phyloP scores from a whole-genome alignment of 371 early-diverging fungal species.

The Haplosporangium sp. region DNA sequence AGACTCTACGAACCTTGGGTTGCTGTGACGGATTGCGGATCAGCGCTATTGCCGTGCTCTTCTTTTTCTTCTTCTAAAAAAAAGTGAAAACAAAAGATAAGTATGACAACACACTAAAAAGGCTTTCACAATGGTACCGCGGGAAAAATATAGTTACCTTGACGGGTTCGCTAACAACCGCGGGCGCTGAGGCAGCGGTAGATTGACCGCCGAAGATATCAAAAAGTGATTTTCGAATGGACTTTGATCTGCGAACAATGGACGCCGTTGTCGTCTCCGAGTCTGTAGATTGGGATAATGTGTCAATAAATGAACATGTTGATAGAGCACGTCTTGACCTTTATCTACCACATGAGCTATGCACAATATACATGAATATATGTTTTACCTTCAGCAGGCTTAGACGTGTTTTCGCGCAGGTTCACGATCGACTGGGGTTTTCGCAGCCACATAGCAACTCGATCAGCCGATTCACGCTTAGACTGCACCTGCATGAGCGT shows the following conservation, averaged over 20 bases:
- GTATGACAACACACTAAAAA: not conserved
- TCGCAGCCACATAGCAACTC: slow-evolving; percentile 40
- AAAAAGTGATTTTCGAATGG: slow-evolving; percentile 42
- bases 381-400: slow-evolving; percentile 12
- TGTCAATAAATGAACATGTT: not conserved
- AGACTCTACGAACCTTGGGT: slow-evolving; percentile 23
- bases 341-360: too few relatives aligned
- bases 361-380: too few relatives aligned
- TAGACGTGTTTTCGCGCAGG: slow-evolving; percentile 18
- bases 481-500: slow-evolving; percentile 1
- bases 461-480: slow-evolving; percentile 31
- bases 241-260: slow-evolving; percentile 34
- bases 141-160: slow-evolving; percentile 17
- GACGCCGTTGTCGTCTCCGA: slow-evolving; percentile 11
- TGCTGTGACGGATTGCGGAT: slow-evolving; percentile 39
- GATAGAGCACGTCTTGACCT: not conserved
- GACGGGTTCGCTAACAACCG: not conserved
- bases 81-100: not conserved
- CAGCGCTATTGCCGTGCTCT: slow-evolving; percentile 19
- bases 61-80: slow-evolving; percentile 24
- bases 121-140: not conserved
- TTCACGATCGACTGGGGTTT: slow-evolving; percentile 44
- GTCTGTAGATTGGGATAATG: slow-evolving; percentile 5
- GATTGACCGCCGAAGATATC: slow-evolving; percentile 33
- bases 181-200: not conserved